Evolutionary conservation across 169 alveolate genomes (phyloP), one percentile per base, ranked within the genome.

Genomic region (Babesia bigemina): DNA sequence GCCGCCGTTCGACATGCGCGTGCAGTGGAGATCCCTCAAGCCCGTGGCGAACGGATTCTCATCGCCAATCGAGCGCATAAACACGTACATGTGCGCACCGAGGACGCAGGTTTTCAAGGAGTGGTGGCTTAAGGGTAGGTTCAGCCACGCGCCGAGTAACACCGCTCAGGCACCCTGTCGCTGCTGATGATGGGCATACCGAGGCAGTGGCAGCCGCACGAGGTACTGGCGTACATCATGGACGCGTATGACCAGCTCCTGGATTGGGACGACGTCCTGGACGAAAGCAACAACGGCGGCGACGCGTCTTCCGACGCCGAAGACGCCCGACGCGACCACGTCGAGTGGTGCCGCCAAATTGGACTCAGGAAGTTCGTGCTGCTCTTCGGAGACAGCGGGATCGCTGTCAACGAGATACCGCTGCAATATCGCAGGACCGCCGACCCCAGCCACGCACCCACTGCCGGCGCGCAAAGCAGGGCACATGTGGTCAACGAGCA

Each of bases 51-150:
- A 49, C 39, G 21, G 53, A 3, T 66, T 74, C 50, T 50, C 56
- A 24, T 50, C 83, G 24, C 90, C 90, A 0, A 59, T 83, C 42
- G 90, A 83, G 59, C 49, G 73, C 22, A 66, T 83, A 0, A 83
- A 83, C 50, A 33, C 14, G 0, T 36, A 65, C 28, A 45, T 83
- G 62, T 67, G 58, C 65, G n/a, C 66, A 2, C 47, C 33, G n/a
- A 63, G 75, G 45, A 78, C 86, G 13, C 53, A 62, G 24, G 22
- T 83, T 3, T 47, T 24, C 24, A 57, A 63, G 45, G 90, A 83
- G 45, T 74, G 86, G 86, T 83, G 90, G 90, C 70, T 83, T 12
- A 83, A 75, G 56, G 90, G 88, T 79, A 21, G 48, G 71, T 57
- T 63, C 11, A 13, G 11, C 10, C 0, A 1, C 10, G 1, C 13